These are phyloP conservation scores for Ceriops zippeliana DNA, from an alignment of 345 rosid genomes.

Conservation along the genomic window DNA sequence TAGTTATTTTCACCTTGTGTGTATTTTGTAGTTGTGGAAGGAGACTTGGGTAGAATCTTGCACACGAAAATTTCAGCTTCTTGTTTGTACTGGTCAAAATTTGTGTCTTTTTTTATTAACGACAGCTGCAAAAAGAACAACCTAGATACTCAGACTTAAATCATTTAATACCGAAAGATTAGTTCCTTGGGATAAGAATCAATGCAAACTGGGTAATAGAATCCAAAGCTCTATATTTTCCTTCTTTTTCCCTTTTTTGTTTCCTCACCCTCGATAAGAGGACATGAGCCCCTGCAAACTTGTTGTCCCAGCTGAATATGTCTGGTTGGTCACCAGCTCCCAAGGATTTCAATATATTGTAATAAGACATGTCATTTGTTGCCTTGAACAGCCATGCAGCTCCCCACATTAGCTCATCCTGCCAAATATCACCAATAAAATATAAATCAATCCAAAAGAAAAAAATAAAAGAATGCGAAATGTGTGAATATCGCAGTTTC, in stretches of 20 bases:
- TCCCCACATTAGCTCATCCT: constrained; percentile 95
- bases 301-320: constrained; percentile 92
- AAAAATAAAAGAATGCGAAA: no score
- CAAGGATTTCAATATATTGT: constrained; percentile 52
- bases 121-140: constrained; percentile 42
- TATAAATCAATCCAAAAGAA: no score
- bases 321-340: constrained; percentile 80
- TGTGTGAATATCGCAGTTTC: not conserved
- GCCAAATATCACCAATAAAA: not conserved
- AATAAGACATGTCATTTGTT: constrained; percentile 59
- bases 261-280: constrained; percentile 62
- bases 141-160: no score
- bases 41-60: constrained; percentile 73
- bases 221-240: not conserved
- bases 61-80: constrained; percentile 86
- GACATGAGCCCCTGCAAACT: constrained; percentile 82
- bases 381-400: constrained; percentile 80
- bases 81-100: constrained; percentile 55
- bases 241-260: no score
- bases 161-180: no score
- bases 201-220: not conserved
- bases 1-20: constrained; percentile 56
- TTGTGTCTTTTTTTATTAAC: constrained; percentile 51
- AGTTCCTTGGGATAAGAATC: not conserved
- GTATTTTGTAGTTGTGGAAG: constrained; percentile 68